Conservation (phyloP, 768 basidiomycete species). For the Steccherinum ochraceum region DNA sequence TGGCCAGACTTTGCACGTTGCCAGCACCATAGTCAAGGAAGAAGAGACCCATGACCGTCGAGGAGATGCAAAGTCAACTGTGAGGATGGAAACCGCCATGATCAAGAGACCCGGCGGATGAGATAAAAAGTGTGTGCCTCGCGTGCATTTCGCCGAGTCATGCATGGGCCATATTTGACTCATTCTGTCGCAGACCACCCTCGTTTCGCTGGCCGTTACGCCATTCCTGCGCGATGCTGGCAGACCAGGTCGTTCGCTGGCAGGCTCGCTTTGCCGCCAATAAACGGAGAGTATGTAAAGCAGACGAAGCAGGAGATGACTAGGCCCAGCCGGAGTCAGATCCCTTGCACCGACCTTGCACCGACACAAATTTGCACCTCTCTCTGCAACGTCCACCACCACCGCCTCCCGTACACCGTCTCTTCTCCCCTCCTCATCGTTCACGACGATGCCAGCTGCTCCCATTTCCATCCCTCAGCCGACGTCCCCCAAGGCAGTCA, state of each 20-base stretch:
- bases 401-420: not conserved
- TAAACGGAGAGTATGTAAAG: not conserved
- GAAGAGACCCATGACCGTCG: constrained; percentile 54
- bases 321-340: too few species aligned
- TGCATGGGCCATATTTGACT: not conserved
- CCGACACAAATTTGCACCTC: not conserved
- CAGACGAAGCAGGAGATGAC: too few species aligned
- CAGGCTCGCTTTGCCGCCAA: not conserved
- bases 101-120: not conserved
- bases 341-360: too few species aligned
- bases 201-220: not conserved
- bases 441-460: constrained; percentile 43
- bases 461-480: constrained; percentile 35
- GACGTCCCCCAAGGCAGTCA: constrained; percentile 27
- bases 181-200: not conserved
- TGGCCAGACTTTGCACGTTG: constrained; percentile 90
- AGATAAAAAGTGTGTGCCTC: too few species aligned
- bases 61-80: not conserved
- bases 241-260: not conserved
- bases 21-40: constrained; percentile 97
- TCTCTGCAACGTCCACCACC: not conserved
- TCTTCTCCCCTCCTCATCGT: not conserved
- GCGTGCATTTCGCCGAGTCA: not conserved
- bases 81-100: constrained; percentile 4
- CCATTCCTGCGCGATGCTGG: not conserved